Base-by-base conservation (phyloP, 2,329 filamentous ascomycete species). In the Pleurostoma richardsiae region DNA sequence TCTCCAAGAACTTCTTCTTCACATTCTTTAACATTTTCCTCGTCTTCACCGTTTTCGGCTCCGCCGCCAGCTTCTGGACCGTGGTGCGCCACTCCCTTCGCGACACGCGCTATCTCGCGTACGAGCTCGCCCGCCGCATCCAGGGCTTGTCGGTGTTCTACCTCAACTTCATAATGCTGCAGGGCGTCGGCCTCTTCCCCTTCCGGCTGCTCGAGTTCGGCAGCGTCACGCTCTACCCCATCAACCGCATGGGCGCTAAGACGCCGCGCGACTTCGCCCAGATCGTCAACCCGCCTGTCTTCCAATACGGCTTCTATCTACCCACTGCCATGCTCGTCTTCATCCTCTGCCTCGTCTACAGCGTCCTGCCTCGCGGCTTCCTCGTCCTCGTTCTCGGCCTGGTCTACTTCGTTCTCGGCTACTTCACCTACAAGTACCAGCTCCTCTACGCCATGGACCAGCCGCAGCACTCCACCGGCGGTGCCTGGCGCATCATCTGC, bases 1-100 rank as follows among this genome's bases (percentile, higher is more conserved):
- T 99, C 54, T 96, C 90, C 45, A 99, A 99, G 71, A 99, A 97
- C 67, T 99, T 97, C 70, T 96, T 97, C 76, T 99, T 99, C 64
- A 91, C 88, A 7, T 99, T 99, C 68, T 97, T 99, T 80, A 99
- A 99, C 68, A 89, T 97, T 48, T 99, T 99, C 68, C 80, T 97
- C 43, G 82, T 97, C 40, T 96, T 97, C 64, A 95, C 92, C 1
- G 79, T 94, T 29, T 88, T 95, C 41, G 88, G 87, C 45, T 90
- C 90, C 4, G 89, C 88, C 68, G 82, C 86, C 38, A 82, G 85
- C 45, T 88, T 96, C 59, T 83, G 83, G 66, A 73, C 75, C 31
- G 79, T 86, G 44, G 74, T 97, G 41, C 82, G 82, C 45, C 80
- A 92, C 42, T 81, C 85, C 7, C 75, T 96, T 46, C 83, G 81